Evolutionary conservation across 495 filamentous ascomycete species (phyloP).

Genomic region (Neurospora sp.): DNA sequence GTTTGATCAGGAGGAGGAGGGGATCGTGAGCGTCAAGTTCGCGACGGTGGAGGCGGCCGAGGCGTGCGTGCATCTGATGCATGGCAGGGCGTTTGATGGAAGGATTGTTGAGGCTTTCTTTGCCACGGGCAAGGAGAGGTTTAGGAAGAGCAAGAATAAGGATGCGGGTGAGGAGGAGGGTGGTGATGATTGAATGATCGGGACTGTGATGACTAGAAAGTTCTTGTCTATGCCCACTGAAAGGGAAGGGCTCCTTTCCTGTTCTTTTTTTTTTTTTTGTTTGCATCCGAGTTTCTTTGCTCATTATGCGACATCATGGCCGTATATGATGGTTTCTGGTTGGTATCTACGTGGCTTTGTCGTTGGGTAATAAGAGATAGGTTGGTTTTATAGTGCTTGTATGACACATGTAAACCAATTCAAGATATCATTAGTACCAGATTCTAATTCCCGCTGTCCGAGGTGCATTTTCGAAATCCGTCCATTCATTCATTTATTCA

Average conservation of each 20-base stretch:
- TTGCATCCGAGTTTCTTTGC: neutral
- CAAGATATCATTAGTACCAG: no score
- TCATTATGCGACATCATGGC: no score
- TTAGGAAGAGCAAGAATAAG: conserved; percentile 54
- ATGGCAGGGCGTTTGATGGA: conserved; percentile 69
- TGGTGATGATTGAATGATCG: conserved; percentile 15
- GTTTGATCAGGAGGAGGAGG: conserved; percentile 80
- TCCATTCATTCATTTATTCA: no score
- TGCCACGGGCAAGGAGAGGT: conserved; percentile 64
- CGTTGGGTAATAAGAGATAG: no score
- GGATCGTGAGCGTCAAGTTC: conserved; percentile 79
- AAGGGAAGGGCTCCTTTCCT: neutral
- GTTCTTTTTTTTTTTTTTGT: neutral
- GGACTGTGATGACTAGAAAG: neutral
- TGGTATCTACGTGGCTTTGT: no score
- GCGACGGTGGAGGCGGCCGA: conserved; percentile 55
- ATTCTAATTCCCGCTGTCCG: no score
- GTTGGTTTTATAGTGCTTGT: no score
- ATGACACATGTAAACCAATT: no score
- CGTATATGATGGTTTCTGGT: no score
- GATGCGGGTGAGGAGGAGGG: conserved; percentile 30
- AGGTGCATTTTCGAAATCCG: no score
- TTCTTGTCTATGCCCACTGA: neutral
- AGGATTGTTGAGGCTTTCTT: conserved; percentile 69
- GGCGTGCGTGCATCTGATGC: conserved; percentile 66